These are phyloP conservation scores for Vitellaria paradoxa DNA, from an alignment of 179 eudicot genomes.

Conservation along the genomic window DNA sequence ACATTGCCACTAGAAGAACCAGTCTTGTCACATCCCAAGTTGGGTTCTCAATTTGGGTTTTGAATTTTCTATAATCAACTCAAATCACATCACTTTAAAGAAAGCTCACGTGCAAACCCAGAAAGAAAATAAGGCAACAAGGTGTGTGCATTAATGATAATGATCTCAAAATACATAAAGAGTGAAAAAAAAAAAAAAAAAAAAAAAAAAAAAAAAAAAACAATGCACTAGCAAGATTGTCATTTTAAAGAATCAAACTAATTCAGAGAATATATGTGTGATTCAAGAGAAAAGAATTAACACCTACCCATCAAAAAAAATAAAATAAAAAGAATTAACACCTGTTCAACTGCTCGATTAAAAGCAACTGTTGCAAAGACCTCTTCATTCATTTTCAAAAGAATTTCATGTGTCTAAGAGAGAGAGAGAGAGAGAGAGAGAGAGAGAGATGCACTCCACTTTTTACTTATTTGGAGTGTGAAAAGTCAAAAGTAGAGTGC, in stretches of 20 bases:
- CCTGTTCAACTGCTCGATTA: conserved; percentile 35
- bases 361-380: conserved; percentile 15
- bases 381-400: conserved; percentile 34
- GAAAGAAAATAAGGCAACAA: background rate
- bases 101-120: background rate
- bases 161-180: too few relatives aligned
- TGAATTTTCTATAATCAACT: conserved; percentile 1
- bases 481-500: too few relatives aligned
- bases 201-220: too few relatives aligned
- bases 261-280: background rate
- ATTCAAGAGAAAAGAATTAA: background rate
- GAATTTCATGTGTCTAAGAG: conserved; percentile 12
- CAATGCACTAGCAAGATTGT: background rate
- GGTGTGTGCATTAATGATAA: background rate
- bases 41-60: background rate
- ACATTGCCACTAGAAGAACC: background rate
- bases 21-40: too few relatives aligned
- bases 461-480: too few relatives aligned
- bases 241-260: conserved; percentile 1
- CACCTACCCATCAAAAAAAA: too few relatives aligned
- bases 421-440: too few relatives aligned
- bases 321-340: too few relatives aligned
- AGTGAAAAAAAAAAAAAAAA: background rate
- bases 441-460: too few relatives aligned
- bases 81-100: too few relatives aligned